These are phyloP conservation scores for Ganoderma multipileum DNA, from an alignment of 1,284 basidiomycete genomes.

Conservation along the genomic window DNA sequence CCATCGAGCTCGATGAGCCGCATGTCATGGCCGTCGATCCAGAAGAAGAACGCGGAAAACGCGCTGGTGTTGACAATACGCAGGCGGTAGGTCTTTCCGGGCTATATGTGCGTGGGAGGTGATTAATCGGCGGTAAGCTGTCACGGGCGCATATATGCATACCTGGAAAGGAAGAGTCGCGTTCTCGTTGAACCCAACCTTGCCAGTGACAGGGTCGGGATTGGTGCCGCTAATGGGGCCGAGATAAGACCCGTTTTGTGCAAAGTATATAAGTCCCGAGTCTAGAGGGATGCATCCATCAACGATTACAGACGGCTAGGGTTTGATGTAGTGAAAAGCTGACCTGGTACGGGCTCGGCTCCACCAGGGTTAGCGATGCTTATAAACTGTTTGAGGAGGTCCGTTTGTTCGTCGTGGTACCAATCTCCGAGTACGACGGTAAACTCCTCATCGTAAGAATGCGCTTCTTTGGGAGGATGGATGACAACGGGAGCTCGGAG, in stretches of 20 bases:
- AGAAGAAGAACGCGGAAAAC: constrained; percentile 82
- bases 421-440: constrained; percentile 72
- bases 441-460: constrained; percentile 91
- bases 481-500: constrained; percentile 82
- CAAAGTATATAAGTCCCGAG: constrained; percentile 85
- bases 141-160: constrained; percentile 1
- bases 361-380: constrained; percentile 81
- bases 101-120: constrained; percentile 36
- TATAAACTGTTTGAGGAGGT: constrained; percentile 76
- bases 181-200: constrained; percentile 86
- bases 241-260: constrained; percentile 77
- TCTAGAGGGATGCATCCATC: constrained; percentile 50
- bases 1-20: constrained; percentile 90
- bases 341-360: constrained; percentile 87
- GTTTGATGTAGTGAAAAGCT: constrained; percentile 23
- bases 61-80: constrained; percentile 81
- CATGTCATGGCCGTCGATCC: constrained; percentile 94
- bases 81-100: constrained; percentile 83
- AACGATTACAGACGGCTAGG: neutral
- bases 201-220: constrained; percentile 54
- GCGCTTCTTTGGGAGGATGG: constrained; percentile 65
- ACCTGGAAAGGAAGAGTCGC: constrained; percentile 80
- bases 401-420: constrained; percentile 78
- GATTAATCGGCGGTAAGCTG: neutral
- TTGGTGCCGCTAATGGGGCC: constrained; percentile 59